Conservation (phyloP, 2,329 filamentous ascomycete species). For the Fusarium anthophilum region DNA sequence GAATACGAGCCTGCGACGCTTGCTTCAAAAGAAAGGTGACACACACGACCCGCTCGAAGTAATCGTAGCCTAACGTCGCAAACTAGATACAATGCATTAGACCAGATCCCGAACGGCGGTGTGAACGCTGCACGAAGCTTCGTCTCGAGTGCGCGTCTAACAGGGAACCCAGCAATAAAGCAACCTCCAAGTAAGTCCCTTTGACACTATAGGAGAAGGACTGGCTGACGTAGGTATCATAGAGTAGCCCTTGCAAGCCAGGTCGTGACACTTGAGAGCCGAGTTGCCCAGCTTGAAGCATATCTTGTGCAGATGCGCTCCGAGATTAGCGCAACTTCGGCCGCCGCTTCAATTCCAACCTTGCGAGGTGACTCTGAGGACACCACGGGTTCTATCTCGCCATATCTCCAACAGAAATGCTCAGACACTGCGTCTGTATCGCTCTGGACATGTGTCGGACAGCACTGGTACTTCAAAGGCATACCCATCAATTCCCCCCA, state of each 20-base stretch:
- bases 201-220: fast-evolving
- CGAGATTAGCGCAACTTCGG: not conserved
- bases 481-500: not conserved
- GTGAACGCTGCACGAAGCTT: not conserved
- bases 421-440: fast-evolving
- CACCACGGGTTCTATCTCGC: not conserved
- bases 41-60: fast-evolving
- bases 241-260: not conserved
- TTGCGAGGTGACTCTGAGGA: not conserved
- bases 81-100: not conserved
- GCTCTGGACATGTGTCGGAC: not conserved
- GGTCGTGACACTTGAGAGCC: not conserved
- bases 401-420: fast-evolving
- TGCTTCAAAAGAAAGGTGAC: not conserved
- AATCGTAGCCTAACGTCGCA: not conserved
- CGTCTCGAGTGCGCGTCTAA: not conserved
- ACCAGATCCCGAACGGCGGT: not conserved
- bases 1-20: not conserved
- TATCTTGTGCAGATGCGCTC: not conserved
- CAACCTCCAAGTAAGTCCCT: fast-evolving
- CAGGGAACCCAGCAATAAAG: not conserved
- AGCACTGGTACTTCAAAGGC: constrained; percentile 8
- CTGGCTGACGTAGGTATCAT: not conserved
- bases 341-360: not conserved
- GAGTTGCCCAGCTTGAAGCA: not conserved